Conservation (phyloP, 2,329 filamentous ascomycete species). For the Stylonectria norvegica region DNA sequence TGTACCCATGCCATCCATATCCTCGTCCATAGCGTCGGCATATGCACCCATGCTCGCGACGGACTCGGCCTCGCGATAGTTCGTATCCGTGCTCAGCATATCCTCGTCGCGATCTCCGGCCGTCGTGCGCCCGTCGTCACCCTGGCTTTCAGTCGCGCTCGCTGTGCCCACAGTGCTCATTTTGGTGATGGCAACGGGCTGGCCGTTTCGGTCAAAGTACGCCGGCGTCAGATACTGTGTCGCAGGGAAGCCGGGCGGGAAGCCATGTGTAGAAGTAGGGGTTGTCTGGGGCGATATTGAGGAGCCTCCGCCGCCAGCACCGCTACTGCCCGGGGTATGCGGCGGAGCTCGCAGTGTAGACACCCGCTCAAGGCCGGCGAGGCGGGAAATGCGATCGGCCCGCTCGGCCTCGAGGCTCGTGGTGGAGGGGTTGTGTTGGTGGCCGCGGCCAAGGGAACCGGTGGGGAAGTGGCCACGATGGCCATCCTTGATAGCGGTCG, state of each 20-base stretch:
- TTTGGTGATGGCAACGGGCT: conserved; percentile 65
- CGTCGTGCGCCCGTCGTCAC: conserved; percentile 51
- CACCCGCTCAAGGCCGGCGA: conserved; percentile 86
- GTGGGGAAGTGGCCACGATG: conserved; percentile 73
- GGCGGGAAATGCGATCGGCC: conserved; percentile 89
- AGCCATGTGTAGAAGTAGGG: conserved; percentile 46
- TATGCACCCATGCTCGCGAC: conserved; percentile 53
- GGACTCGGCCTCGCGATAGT: conserved; percentile 54
- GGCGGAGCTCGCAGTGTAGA: conserved; percentile 64
- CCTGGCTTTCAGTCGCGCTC: conserved; percentile 74
- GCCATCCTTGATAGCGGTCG: conserved; percentile 93
- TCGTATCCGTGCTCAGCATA: conserved; percentile 66
- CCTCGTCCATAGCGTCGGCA: conserved; percentile 52
- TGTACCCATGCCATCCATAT: conserved; percentile 43
- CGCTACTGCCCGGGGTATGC: conserved; percentile 29
- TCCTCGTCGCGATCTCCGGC: conserved; percentile 61
- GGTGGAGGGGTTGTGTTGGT: conserved; percentile 57
- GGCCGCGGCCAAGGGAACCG: conserved; percentile 49
- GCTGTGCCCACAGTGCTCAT: conserved; percentile 90
- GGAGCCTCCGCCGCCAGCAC: conserved; percentile 26
- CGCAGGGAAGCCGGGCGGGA: conserved; percentile 38
- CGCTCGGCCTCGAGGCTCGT: conserved; percentile 86
- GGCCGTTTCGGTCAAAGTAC: conserved; percentile 78
- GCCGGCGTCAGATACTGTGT: conserved; percentile 52
- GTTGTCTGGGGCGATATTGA: conserved; percentile 49